Evolutionary conservation across 371 early-diverging fungal species (phyloP), one percentile per base, ranked within the genome.

Genomic region (Apophysomyces trapeziformis): DNA sequence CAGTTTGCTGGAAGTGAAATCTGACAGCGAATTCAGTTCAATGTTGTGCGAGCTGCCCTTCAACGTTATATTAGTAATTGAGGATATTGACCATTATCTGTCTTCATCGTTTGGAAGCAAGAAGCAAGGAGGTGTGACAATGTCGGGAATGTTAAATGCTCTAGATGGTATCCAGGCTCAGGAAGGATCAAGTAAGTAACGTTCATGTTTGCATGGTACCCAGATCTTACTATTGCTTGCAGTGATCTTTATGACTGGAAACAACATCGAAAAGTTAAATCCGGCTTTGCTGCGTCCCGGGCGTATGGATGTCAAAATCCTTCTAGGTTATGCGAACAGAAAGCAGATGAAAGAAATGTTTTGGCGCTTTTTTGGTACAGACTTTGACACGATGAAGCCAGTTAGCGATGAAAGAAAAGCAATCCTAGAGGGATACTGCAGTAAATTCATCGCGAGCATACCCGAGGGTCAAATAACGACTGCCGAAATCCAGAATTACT

Each of bases 211-310:
- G 14, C 8, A 16, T 5, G 46, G 13, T 45, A 47, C n/a, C 1
- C 21, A 38, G 16, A 61, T 2, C 13, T 60, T 45, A 45, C 5
- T 13, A 7, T 45, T 6, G n/a, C 5, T 45, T 7, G 0, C 16
- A 45, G 46, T 95, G 61, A 85, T 95, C 5, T 90, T 95, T 72
- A 96, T 98, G 97, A 97, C 97, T 1, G 97, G 96, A n/a, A 98
- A 97, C 75, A 95, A 96, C 70, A 75, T 96, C n/a, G 93, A 90
- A 12, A 87, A 87, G 5, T 85, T 99, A 46, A 98, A 99, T 67
- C 92, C 95, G 9, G 99, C 99, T 13, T 78, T 99, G 57, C 89
- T 98, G 60, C 89, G 99, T 35, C 98, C 99, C 7, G 99, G 99
- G 0, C 91, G 99, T 54, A 94, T 99, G 18, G 99, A 99, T 68